Evolutionary conservation across 768 basidiomycete genomes (phyloP), one percentile per base, ranked within the genome.

Genomic region (Russula sp.): DNA sequence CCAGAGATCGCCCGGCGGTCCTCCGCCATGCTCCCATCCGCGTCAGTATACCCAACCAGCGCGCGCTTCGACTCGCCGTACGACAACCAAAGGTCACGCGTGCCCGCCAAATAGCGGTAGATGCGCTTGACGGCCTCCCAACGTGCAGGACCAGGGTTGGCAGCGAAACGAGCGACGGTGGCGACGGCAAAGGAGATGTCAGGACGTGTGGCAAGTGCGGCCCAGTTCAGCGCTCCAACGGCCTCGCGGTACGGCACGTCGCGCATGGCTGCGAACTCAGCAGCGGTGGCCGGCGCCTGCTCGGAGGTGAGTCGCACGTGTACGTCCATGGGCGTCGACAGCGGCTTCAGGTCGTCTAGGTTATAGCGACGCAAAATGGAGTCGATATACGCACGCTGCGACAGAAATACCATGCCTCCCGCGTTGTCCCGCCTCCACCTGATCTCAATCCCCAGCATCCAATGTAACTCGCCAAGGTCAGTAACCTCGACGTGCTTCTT

Each of bases 301-400:
- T 44, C 40, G 3, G 20, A 6, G 8, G 9, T 42, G 27, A 62
- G 61, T 16, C 13, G 32, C 1, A 66, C 57, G 10, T 64, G 68
- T 8, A 72, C 69, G 50, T 71, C 68, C 39, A 78, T 65, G 3
- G 76, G 77, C 3, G 74, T 78, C 10, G 59, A 55, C 16, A 74
- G 70, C 0, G 73, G 70, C 20, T 75, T 71, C 69, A 75, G 9
- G n/a, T n/a, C n/a, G n/a, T n/a, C n/a, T n/a, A n/a, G n/a, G n/a
- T n/a, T n/a, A n/a, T n/a, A n/a, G n/a, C 66, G 63, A 9, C 66
- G 63, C 4, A 77, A 65, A 35, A 73, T 70, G 2, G 57, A 48
- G 35, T 60, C 18, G 35, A 71, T 61, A 40, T 67, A 70, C 22
- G 70, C 67, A 1, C 48, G 37, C 58, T 79, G 76, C 31, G 67